Percentiles rank a stretch among this genome's conserved stretches.
Conservation (phyloP, 1,139 yeast species). For the Suhomyces choctaworum region DNA sequence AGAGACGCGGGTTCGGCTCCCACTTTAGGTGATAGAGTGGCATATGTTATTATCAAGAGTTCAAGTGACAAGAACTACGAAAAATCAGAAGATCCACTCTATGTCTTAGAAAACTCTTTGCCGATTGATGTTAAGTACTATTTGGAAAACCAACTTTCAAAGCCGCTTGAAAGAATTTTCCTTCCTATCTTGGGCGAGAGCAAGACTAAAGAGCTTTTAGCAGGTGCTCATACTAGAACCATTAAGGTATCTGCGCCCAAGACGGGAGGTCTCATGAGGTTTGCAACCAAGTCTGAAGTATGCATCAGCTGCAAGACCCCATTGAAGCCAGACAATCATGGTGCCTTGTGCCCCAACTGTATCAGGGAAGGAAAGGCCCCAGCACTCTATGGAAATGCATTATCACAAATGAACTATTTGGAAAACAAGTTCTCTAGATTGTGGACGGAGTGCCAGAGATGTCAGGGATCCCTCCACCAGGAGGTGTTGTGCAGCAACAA, state of each 20-base stretch:
- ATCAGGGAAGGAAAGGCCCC: conserved; percentile 59
- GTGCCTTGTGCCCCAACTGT: conserved; percentile 85
- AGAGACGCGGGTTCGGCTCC: conserved; percentile 99
- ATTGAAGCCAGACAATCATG: conserved; percentile 60
- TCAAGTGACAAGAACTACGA: conserved; percentile 90
- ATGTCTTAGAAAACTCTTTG: conserved; percentile 84
- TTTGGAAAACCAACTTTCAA: conserved; percentile 87
- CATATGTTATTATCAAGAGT: conserved; percentile 86
- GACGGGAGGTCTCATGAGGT: conserved; percentile 83
- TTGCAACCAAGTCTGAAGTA: conserved; percentile 84
- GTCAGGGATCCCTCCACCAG: conserved; percentile 94
- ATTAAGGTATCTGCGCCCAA: conserved; percentile 66
- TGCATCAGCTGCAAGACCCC: conserved; percentile 91
- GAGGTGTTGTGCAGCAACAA: conserved; percentile 94
- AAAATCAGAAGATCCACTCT: conserved; percentile 95
- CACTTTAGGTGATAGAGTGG: conserved; percentile 95
- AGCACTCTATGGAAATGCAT: conserved; percentile 72
- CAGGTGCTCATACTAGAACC: conserved; percentile 82
- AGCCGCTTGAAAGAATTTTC: conserved; percentile 90
- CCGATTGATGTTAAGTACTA: conserved; percentile 96
- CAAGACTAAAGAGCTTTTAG: conserved; percentile 72
- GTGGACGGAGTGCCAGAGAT: conserved; percentile 98
- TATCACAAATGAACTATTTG: conserved; percentile 75
- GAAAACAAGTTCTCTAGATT: conserved; percentile 83
- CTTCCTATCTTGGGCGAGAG: conserved; percentile 92